Conservation (phyloP, 108 stramenopile genomes). For the Cyclotella baltica region DNA sequence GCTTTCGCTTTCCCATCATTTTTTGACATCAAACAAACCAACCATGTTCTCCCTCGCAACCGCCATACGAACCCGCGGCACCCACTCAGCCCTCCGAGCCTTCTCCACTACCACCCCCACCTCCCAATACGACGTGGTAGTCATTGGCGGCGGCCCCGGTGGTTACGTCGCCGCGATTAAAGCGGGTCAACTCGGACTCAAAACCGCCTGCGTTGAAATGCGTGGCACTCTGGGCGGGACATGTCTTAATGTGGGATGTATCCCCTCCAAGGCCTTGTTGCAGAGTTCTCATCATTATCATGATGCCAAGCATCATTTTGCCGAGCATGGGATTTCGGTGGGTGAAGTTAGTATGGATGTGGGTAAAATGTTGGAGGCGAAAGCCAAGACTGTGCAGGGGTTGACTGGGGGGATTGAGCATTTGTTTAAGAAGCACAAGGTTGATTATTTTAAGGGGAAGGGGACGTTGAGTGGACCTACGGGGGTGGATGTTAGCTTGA, state of each 20-base stretch:
- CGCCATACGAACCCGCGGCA: slow-evolving; percentile 8
- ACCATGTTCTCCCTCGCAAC: slow-evolving; percentile 5
- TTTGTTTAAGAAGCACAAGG: slow-evolving; percentile 98
- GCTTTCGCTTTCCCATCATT: not conserved
- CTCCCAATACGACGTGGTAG: slow-evolving; percentile 54
- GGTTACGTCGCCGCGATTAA: slow-evolving; percentile 99
- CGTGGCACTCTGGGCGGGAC: slow-evolving; percentile 95
- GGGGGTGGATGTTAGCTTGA: slow-evolving; percentile 83
- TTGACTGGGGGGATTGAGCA: slow-evolving; percentile 99
- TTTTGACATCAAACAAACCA: not conserved
- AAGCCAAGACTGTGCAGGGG: slow-evolving; percentile 93
- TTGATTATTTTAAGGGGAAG: slow-evolving; percentile 96
- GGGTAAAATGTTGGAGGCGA: slow-evolving; percentile 90
- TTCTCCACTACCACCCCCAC: slow-evolving; percentile 42
- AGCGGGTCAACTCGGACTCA: slow-evolving; percentile 96
- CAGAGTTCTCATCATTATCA: slow-evolving; percentile 95
- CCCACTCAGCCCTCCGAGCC: slow-evolving; percentile 7
- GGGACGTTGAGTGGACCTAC: slow-evolving; percentile 91
- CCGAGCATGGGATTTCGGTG: slow-evolving; percentile 93
- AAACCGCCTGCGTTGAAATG: slow-evolving; percentile 99
- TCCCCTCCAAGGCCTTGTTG: slow-evolving; percentile 99
- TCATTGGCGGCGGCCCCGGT: slow-evolving; percentile 96
- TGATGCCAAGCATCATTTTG: slow-evolving; percentile 94
- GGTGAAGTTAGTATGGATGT: slow-evolving; percentile 92
- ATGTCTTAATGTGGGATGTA: slow-evolving; percentile 99